Evolutionary conservation across 495 filamentous ascomycete species (phyloP).

Genomic region (Penicillium riverlandense): DNA sequence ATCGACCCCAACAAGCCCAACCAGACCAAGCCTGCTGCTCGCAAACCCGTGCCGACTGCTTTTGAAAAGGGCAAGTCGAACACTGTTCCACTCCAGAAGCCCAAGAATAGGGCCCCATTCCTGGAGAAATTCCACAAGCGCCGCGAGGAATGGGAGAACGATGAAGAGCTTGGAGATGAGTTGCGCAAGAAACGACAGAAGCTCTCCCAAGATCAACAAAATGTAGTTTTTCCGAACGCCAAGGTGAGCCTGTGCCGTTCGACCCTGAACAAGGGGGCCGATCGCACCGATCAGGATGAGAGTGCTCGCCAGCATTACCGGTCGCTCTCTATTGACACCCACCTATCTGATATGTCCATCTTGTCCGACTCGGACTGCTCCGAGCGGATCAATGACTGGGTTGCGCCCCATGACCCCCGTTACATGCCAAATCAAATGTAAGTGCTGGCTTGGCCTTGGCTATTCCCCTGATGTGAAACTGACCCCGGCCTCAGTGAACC

Average conservation of each 20-base stretch:
- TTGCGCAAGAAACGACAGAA: slow-evolving; percentile 22
- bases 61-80: slow-evolving; percentile 25
- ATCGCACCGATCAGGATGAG: no score
- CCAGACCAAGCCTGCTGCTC: background rate
- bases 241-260: no score
- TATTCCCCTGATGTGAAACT: slow-evolving; percentile 1
- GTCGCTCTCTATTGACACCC: slow-evolving; percentile 12
- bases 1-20: slow-evolving; percentile 22
- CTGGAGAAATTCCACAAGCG: slow-evolving; percentile 17
- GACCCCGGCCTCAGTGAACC: slow-evolving; percentile 20
- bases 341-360: slow-evolving; percentile 6
- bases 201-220: background rate
- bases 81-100: slow-evolving; percentile 16
- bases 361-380: slow-evolving; percentile 13
- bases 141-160: slow-evolving; percentile 20
- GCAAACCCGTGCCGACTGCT: background rate
- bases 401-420: slow-evolving; percentile 4
- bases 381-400: slow-evolving; percentile 4
- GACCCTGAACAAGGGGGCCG: no score
- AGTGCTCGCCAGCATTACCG: background rate
- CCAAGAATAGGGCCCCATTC: slow-evolving; percentile 13
- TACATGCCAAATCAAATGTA: slow-evolving; percentile 16
- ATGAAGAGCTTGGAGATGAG: slow-evolving; percentile 17
- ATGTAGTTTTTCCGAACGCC: no score
- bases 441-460: slow-evolving; percentile 1